phyloP scores from a whole-genome alignment of 768 basidiomycete genomes.

The Cystofilobasidium bisporidii region DNA sequence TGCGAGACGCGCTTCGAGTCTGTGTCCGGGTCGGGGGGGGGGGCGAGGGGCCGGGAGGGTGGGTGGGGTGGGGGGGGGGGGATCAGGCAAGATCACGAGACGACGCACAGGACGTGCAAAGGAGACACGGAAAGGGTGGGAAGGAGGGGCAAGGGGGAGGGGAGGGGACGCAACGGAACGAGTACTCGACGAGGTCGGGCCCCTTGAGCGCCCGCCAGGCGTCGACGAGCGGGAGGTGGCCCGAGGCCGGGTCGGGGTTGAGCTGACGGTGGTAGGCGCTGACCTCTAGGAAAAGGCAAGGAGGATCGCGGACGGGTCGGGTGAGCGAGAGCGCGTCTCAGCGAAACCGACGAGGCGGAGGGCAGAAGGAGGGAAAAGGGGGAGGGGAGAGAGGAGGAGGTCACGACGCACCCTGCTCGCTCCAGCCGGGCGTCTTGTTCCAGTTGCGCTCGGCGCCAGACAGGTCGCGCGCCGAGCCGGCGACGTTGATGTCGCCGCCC shows the following conservation, averaged over 20 bases:
- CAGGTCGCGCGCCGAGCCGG: constrained; percentile 15
- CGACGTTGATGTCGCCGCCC: constrained; percentile 26
- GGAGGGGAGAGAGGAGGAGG: neutral
- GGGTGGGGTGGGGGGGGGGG: neutral
- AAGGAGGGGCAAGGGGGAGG: neutral
- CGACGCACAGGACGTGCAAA: neutral
- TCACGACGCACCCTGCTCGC: neutral
- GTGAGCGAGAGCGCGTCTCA: too few species aligned
- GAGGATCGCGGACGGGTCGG: neutral
- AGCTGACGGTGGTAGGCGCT: constrained; percentile 19
- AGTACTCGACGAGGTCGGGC: constrained; percentile 21
- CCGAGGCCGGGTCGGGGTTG: constrained; percentile 12
- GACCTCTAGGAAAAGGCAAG: constrained; percentile 14
- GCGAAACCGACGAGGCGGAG: too few species aligned
- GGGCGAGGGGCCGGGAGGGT: neutral
- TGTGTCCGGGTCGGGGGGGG: neutral
- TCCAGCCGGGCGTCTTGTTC: constrained; percentile 16
- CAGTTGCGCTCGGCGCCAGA: constrained; percentile 13
- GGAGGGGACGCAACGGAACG: neutral
- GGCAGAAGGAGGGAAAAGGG: too few species aligned
- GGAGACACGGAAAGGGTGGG: neutral
- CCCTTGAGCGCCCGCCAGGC: constrained; percentile 24
- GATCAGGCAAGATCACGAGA: too few species aligned
- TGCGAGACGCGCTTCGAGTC: constrained; percentile 25
- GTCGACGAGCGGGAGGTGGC: constrained; percentile 23